Evolutionary conservation across 805 yeast genomes (phyloP).

Genomic region (Kodamaea lidongshanica): DNA sequence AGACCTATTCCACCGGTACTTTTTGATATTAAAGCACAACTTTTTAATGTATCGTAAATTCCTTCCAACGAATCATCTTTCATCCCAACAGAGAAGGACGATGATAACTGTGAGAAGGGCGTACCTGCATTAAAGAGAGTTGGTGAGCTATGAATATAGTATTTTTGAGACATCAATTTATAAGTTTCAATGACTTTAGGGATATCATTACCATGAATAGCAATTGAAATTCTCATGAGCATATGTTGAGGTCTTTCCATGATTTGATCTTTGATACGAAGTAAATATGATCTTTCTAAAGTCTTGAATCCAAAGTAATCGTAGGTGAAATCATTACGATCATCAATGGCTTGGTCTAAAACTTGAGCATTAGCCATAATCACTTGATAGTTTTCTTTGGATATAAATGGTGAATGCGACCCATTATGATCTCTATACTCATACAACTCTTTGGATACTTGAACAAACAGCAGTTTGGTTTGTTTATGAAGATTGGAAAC

Average conservation of each 20-base stretch:
- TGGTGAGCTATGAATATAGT: conserved; percentile 92
- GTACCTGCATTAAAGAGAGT: conserved; percentile 93
- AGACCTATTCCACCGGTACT: conserved; percentile 95
- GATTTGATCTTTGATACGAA: conserved; percentile 49
- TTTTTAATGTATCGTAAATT: conserved; percentile 81
- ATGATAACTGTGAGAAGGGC: conserved; percentile 75
- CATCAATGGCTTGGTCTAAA: conserved; percentile 41
- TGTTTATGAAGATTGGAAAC: conserved; percentile 91
- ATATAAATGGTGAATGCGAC: conserved; percentile 43
- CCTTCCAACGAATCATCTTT: conserved; percentile 95
- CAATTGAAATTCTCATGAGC: conserved; percentile 57
- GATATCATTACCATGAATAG: conserved; percentile 53
- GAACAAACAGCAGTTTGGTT: conserved; percentile 80
- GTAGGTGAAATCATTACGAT: conserved; percentile 47
- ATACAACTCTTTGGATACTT: conserved; percentile 67
- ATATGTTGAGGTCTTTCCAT: conserved; percentile 60
- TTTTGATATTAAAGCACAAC: conserved; percentile 85
- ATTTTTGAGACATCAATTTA: conserved; percentile 75
- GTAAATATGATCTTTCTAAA: conserved; percentile 51
- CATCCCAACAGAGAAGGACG: conserved; percentile 89
- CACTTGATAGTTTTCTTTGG: conserved; percentile 35
- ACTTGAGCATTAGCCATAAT: conserved; percentile 35
- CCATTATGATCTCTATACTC: conserved; percentile 77
- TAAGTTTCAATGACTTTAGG: conserved; percentile 49
- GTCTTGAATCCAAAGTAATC: conserved; percentile 60